Evolutionary conservation across 805 yeast species (phyloP).

Genomic region (Nakazawaea peltata): DNA sequence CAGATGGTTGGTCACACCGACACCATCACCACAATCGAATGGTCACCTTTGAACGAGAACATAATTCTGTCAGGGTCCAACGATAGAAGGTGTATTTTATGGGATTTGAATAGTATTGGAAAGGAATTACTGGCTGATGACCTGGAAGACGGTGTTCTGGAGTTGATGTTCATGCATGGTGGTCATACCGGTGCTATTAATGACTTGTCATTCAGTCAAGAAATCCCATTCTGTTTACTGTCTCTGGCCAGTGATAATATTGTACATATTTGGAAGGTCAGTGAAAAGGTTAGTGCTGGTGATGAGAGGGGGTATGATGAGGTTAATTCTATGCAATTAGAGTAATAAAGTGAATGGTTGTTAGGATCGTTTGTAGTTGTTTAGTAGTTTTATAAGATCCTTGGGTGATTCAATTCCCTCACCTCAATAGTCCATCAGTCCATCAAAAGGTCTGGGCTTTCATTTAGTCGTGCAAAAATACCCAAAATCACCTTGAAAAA

Average conservation of each 20-base stretch:
- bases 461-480: too few relatives aligned
- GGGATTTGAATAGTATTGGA: slow-evolving; percentile 79
- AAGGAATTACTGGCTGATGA: slow-evolving; percentile 82
- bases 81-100: slow-evolving; percentile 69
- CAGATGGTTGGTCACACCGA: slow-evolving; percentile 77
- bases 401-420: too few relatives aligned
- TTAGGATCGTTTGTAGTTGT: too few relatives aligned
- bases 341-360: slow-evolving; percentile 1
- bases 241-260: slow-evolving; percentile 56
- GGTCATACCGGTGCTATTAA: slow-evolving; percentile 78
- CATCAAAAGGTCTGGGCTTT: too few relatives aligned
- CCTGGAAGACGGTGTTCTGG: slow-evolving; percentile 88
- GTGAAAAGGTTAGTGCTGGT: slow-evolving; percentile 19
- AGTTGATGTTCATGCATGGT: slow-evolving; percentile 84
- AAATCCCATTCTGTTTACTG: slow-evolving; percentile 69
- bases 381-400: too few relatives aligned
- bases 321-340: slow-evolving; percentile 11
- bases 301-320: slow-evolving; percentile 11
- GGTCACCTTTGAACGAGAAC: slow-evolving; percentile 74
- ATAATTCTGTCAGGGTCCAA: slow-evolving; percentile 68
- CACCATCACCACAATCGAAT: slow-evolving; percentile 63
- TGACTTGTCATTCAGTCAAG: slow-evolving; percentile 65
- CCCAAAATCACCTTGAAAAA: neutral
- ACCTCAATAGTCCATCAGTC: too few relatives aligned
- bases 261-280: slow-evolving; percentile 51